Conservation (phyloP, 306 rosid genomes). For the Crataegus laevigata region DNA sequence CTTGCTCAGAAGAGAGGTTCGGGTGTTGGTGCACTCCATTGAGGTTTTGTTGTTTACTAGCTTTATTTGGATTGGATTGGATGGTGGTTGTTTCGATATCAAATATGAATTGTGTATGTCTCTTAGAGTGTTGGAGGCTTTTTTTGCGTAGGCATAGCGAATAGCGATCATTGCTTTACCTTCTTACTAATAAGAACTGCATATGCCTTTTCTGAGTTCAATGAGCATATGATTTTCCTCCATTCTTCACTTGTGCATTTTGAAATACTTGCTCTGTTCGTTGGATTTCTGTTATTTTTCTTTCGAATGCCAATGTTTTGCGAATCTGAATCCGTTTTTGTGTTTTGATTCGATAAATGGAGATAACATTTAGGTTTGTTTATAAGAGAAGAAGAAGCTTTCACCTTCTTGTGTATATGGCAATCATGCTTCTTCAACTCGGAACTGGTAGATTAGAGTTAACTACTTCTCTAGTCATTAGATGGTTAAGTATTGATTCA, state of each 20-base stretch:
- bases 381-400: not conserved
- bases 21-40: constrained; percentile 56
- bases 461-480: not conserved
- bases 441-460: not conserved
- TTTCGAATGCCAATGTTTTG: not conserved
- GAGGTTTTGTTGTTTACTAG: constrained; percentile 19
- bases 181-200: constrained; percentile 39
- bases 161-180: constrained; percentile 27
- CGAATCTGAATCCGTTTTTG: not conserved
- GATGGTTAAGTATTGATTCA: no score
- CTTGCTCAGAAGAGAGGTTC: constrained; percentile 55
- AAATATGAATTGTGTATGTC: constrained; percentile 33
- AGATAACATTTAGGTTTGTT: not conserved
- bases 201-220: constrained; percentile 24
- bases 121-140: constrained; percentile 22
- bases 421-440: not conserved
- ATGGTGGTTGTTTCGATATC: constrained; percentile 2
- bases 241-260: not conserved
- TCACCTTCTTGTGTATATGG: not conserved
- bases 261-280: not conserved
- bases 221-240: not conserved
- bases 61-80: constrained; percentile 21
- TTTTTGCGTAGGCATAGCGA: constrained; percentile 25
- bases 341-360: not conserved
- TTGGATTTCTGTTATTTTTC: not conserved